Base-by-base conservation (phyloP, 2,329 filamentous ascomycete genomes). In the Aspergillus persii region DNA sequence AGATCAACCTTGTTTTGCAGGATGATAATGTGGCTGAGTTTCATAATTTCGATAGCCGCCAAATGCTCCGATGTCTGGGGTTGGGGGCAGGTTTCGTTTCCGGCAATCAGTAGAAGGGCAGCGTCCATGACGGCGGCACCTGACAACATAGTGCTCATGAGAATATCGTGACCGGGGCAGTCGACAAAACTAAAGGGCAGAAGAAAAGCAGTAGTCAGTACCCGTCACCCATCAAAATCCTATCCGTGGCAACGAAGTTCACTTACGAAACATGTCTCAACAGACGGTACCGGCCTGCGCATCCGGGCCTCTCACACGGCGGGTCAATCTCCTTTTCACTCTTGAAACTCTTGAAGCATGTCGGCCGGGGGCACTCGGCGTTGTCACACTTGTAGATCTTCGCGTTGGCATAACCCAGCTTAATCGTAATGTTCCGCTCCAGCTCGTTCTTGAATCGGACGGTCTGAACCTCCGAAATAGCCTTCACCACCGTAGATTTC, bases 91-190 rank as follows among this genome's bases (percentile, higher is more conserved):
- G 91, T 88, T 89, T 99, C 95, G 82, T 99, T 99, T 76, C 95
- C 95, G 63, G 95, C 95, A 75, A 99, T 97, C 56, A 99, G 85
- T 57, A 99, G 87, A 61, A 99, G 86, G 18, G 95, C 95, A 66
- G 95, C 95, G 80, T 99, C 95, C 95, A 99, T 99, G 85, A 99
- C 95, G 65, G 95, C 95, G 70, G 95, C 95, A 74, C 95, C 95
- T 74, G 95, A 99, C 84, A 99, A 89, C 95, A 99, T 99, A 71
- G 95, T 99, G 81, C 94, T 98, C 95, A 99, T 99, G 77, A 99
- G 93, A 92, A 99, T 99, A 81, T 99, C 95, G 91, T 99, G 95
- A 79, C 95, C 95, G 58, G 95, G 95, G 84, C 95, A 98, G 79
- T 98, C 95, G 68, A 98, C 95, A 77, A 98, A 99, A 15, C 91